A percentile compares a stretch with the other conserved stretches of the same genome.
These are phyloP conservation scores for Fusarium dimerum DNA, from an alignment of 2,329 filamentous ascomycete genomes.

Conservation along the genomic window DNA sequence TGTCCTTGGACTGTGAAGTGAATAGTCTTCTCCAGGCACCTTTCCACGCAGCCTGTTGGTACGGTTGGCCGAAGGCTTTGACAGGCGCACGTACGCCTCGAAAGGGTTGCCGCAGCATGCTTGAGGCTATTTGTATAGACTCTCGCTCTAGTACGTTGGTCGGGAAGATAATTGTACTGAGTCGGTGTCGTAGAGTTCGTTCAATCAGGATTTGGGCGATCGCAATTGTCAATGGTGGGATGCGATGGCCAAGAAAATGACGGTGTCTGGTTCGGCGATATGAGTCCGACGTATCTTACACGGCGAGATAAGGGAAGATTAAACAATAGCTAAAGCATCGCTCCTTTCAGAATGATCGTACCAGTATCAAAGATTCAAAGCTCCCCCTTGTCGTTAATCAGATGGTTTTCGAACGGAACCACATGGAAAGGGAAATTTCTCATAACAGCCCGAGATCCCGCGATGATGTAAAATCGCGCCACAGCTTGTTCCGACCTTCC, in stretches of 20 bases:
- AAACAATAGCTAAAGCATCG: conserved; percentile 14
- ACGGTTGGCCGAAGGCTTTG: conserved; percentile 18
- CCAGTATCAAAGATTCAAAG: neutral
- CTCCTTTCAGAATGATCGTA: neutral
- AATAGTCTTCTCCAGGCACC: conserved; percentile 31
- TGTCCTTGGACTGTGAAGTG: conserved; percentile 25
- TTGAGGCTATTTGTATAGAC: neutral
- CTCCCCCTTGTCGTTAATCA: conserved; percentile 9
- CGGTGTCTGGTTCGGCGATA: conserved; percentile 23
- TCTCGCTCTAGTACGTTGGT: neutral
- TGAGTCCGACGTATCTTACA: conserved; percentile 9
- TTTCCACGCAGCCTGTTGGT: conserved; percentile 27
- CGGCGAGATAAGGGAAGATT: conserved; percentile 3
- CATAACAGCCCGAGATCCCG: conserved; percentile 7
- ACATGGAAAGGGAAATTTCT: conserved; percentile 18
- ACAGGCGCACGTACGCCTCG: conserved; percentile 24
- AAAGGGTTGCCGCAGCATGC: conserved; percentile 31
- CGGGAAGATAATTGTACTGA: neutral
- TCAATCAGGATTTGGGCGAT: neutral
- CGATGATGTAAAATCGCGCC: conserved; percentile 28
- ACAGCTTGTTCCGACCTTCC: conserved; percentile 8
- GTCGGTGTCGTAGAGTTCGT: neutral
- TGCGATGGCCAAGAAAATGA: conserved; percentile 6
- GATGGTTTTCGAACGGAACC: conserved; percentile 6
- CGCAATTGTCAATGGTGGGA: neutral